Evolutionary conservation across 2,329 filamentous ascomycete genomes (phyloP).

Genomic region (Monosporascus sp.): DNA sequence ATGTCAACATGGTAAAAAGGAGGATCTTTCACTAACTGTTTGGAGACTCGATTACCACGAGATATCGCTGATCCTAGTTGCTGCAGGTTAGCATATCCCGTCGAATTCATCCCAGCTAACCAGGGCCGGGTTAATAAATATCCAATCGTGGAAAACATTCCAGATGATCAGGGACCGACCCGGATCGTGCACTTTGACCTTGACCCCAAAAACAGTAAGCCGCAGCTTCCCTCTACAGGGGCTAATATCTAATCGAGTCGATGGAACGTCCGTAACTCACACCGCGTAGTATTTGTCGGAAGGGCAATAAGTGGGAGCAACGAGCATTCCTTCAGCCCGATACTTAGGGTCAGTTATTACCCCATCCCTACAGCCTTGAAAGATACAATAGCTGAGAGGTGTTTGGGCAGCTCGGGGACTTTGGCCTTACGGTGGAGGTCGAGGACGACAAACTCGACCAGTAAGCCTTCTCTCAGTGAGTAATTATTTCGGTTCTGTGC

Average conservation of each 20-base stretch:
- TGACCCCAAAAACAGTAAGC: constrained; percentile 13
- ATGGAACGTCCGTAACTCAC: too few relatives aligned
- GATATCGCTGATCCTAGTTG: neutral
- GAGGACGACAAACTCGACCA: neutral
- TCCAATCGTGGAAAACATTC: constrained; percentile 7
- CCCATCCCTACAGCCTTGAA: neutral
- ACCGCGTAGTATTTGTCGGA: constrained; percentile 8
- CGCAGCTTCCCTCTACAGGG: neutral
- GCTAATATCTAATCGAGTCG: neutral
- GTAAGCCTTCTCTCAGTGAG: neutral
- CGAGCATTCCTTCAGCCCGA: constrained; percentile 7
- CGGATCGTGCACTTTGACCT: constrained; percentile 16
- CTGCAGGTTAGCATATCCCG: constrained; percentile 8
- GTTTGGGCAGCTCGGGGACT: constrained; percentile 13
- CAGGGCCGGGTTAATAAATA: neutral
- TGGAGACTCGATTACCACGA: too few relatives aligned
- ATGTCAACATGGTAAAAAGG: neutral
- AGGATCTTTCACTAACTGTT: neutral
- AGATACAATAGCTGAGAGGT: neutral
- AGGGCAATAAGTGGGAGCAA: neutral
- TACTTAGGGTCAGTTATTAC: constrained; percentile 10
- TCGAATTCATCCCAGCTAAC: neutral
- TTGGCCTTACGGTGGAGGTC: constrained; percentile 4
- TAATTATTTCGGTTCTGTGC: neutral
- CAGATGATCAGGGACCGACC: neutral